Evolutionary conservation across 2,329 filamentous ascomycete species (phyloP), one percentile per base, ranked within the genome.

Genomic region (Leptodontidium sp.): DNA sequence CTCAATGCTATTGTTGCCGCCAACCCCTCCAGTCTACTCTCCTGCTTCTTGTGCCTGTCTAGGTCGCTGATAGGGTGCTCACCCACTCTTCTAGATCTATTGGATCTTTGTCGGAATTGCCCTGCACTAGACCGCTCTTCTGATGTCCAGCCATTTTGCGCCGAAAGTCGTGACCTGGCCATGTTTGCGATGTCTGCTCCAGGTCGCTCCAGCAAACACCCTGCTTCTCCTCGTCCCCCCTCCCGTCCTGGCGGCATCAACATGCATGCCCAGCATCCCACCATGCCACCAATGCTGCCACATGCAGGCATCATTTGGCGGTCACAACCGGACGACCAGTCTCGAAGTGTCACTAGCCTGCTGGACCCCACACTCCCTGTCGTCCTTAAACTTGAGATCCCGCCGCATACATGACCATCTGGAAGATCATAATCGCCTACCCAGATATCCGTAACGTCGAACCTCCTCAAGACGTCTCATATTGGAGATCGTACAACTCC

Each of bases 371-470:
- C 57, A 65, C 29, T 66, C 68, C 73, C 71, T 69, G 69, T 71
- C 67, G 65, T 74, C 69, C 71, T 75, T 75, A 76, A 76, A 76
- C 75, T 73, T 68, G 70, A 65, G 69, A 69, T 75, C 75, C 73
- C 74, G 71, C 74, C 38, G 45, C 57, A 43, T 45, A n/a, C 64
- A 35, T 43, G 35, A 71, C 68, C 68, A 68, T 68, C 61, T 68
- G 59, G 65, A 45, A 68, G 66, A 69, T 70, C 68, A 58, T 71
- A 52, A 26, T 70, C 64, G 61, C 65, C 55, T 64, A 38, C 52
- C 57, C 50, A 67, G 24, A 58, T 52, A 66, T 67, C 70, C 55
- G 65, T 72, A 71, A 74, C 70, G 55, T 70, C 68, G 58, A 66
- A 64, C 67, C 67, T 61, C 55, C 67, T 68, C 72, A 70, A 74